Evolutionary conservation across 1,284 basidiomycete genomes (phyloP).

Genomic region (Ceratorhiza oryzae-sativae): DNA sequence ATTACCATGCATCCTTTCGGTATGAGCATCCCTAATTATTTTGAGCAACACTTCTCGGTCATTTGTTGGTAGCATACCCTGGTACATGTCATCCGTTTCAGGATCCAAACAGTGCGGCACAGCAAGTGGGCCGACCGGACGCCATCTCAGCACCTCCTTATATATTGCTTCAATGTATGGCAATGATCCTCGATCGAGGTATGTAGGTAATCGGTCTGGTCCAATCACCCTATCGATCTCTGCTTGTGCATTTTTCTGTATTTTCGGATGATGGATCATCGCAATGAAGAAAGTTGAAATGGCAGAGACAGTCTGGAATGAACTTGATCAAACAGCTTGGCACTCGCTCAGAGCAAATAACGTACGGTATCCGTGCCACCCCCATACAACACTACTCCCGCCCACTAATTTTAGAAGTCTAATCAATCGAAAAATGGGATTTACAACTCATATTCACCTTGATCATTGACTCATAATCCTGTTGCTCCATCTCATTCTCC

Average conservation of each 20-base stretch:
- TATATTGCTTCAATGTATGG: conserved; percentile 37
- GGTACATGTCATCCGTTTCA: conserved; percentile 11
- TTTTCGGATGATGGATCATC: conserved; percentile 41
- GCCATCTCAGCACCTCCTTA: conserved; percentile 36
- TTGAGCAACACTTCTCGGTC: neutral
- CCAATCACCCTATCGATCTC: conserved; percentile 38
- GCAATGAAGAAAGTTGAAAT: conserved; percentile 29
- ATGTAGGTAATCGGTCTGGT: conserved; percentile 28
- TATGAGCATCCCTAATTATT: conserved; percentile 21
- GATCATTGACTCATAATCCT: neutral
- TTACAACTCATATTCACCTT: neutral
- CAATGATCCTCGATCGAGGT: conserved; percentile 10
- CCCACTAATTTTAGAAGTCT: conserved; percentile 18
- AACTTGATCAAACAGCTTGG: neutral
- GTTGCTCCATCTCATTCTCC: neutral
- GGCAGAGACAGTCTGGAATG: conserved; percentile 16
- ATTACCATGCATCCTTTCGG: conserved; percentile 33
- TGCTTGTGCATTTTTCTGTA: conserved; percentile 29
- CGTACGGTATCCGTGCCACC: conserved; percentile 25
- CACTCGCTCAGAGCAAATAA: neutral
- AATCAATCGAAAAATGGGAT: neutral
- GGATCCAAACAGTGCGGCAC: conserved; percentile 2
- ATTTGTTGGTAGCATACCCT: neutral
- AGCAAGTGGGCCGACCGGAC: conserved; percentile 16
- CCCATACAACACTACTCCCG: neutral